Conservation (phyloP, 306 rosid genomes). For the Echinosophora koreensis region DNA sequence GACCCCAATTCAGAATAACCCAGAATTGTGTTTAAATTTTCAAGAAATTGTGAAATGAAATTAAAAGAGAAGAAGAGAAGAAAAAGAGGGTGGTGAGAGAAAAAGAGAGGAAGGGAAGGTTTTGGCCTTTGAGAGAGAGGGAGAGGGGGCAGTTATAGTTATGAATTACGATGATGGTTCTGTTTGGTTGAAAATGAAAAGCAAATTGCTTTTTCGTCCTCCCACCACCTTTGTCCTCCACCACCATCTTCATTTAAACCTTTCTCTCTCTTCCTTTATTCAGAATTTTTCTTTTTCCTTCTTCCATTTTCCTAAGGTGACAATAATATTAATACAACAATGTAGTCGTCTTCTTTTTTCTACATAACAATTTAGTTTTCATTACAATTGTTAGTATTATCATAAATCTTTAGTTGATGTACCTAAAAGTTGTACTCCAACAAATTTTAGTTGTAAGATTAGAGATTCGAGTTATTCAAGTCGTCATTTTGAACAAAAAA, state of each 20-base stretch:
- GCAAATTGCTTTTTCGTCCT: slow-evolving; percentile 34
- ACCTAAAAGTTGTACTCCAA: too few relatives aligned
- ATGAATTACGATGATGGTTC: slow-evolving; percentile 45
- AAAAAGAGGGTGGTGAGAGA: slow-evolving; percentile 31
- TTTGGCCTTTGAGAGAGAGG: slow-evolving; percentile 52
- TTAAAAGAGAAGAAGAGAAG: background rate
- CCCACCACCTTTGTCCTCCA: slow-evolving; percentile 30
- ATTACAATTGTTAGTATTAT: too few relatives aligned
- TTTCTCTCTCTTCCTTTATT: background rate
- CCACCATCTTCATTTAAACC: slow-evolving; percentile 26
- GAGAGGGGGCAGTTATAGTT: slow-evolving; percentile 46
- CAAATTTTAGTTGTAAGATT: too few relatives aligned
- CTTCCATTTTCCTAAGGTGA: background rate
- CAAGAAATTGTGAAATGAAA: slow-evolving; percentile 14
- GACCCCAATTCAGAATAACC: background rate
- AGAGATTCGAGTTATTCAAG: too few relatives aligned
- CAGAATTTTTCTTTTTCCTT: too few relatives aligned
- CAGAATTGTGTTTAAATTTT: background rate
- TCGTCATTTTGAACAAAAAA: too few relatives aligned
- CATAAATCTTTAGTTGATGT: too few relatives aligned
- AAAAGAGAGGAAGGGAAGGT: slow-evolving; percentile 54
- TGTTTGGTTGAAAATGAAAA: slow-evolving; percentile 44
- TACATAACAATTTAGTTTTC: too few relatives aligned
- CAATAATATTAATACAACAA: too few relatives aligned
- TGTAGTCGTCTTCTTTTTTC: too few relatives aligned